A percentile compares a stretch with the other conserved stretches of the same genome.
Evolutionary conservation across 208 protist genomes (phyloP).

Genomic region (Crithidia fasciculata): DNA sequence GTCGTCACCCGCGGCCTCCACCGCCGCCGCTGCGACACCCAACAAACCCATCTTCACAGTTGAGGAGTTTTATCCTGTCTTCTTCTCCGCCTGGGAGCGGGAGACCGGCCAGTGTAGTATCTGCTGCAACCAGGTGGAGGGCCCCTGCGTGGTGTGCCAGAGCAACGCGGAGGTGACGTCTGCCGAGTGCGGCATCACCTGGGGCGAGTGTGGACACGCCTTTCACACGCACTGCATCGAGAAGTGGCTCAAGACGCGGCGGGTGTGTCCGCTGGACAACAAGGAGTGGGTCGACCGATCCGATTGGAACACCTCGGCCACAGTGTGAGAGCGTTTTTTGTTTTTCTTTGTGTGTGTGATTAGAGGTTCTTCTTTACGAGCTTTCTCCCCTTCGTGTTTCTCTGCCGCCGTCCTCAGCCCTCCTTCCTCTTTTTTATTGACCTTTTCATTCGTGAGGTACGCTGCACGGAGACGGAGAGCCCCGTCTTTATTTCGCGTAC

Average conservation of each 20-base stretch:
- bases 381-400: too few species aligned
- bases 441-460: too few species aligned
- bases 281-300: constrained; percentile 93
- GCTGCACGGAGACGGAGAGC: too few species aligned
- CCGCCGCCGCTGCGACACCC: neutral
- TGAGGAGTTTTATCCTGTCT: constrained; percentile 97
- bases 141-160: constrained; percentile 97
- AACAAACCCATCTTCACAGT: constrained; percentile 50
- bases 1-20: neutral
- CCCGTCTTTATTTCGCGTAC: too few species aligned
- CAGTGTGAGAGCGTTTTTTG: neutral
- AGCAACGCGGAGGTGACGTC: constrained; percentile 59
- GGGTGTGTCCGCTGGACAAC: constrained; percentile 98
- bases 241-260: constrained; percentile 97
- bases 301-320: constrained; percentile 45
- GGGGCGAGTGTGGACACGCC: constrained; percentile 98
- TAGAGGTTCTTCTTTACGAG: too few species aligned
- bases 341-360: too few species aligned
- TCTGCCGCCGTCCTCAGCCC: too few species aligned
- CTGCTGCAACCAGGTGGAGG: constrained; percentile 98
- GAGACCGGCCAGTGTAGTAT: constrained; percentile 97
- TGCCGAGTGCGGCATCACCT: constrained; percentile 95
- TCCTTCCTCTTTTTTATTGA: too few species aligned
- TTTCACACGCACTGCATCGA: constrained; percentile 99
- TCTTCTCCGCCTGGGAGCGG: constrained; percentile 95